A percentile compares a stretch with the other conserved stretches of the same genome.
Evolutionary conservation across 768 basidiomycete genomes (phyloP).

Genomic region (Phlebiopsis gigantea): DNA sequence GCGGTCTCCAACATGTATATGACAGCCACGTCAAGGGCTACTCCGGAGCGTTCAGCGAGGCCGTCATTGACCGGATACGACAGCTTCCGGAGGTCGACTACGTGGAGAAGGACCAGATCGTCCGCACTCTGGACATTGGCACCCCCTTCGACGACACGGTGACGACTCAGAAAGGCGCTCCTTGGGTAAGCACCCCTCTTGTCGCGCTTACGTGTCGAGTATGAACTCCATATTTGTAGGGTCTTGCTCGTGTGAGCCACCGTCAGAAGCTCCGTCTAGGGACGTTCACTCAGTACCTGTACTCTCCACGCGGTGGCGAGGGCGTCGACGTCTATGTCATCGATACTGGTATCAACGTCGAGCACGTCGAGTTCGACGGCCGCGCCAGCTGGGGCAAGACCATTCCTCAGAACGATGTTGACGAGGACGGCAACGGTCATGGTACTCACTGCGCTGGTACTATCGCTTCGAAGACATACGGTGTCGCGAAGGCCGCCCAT

Average conservation of each 20-base stretch:
- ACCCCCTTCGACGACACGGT: slow-evolving; percentile 10
- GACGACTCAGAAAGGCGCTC: slow-evolving; percentile 58
- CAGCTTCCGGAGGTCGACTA: slow-evolving; percentile 85
- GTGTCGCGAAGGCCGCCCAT: slow-evolving; percentile 92
- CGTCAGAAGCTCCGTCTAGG: slow-evolving; percentile 65
- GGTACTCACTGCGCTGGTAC: slow-evolving; percentile 95
- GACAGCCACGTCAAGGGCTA: slow-evolving; percentile 72
- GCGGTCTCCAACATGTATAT: slow-evolving; percentile 73
- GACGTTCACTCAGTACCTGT: slow-evolving; percentile 83
- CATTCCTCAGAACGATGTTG: slow-evolving; percentile 75
- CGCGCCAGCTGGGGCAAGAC: slow-evolving; percentile 94
- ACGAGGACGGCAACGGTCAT: slow-evolving; percentile 93
- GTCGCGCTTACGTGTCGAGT: not conserved
- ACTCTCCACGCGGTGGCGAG: slow-evolving; percentile 67
- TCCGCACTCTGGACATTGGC: slow-evolving; percentile 57
- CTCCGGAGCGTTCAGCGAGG: slow-evolving; percentile 69
- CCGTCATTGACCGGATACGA: slow-evolving; percentile 71
- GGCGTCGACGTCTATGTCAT: slow-evolving; percentile 91
- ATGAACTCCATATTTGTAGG: slow-evolving; percentile 43
- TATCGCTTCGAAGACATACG: slow-evolving; percentile 89
- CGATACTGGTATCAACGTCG: slow-evolving; percentile 85
- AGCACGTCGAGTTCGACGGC: slow-evolving; percentile 83
- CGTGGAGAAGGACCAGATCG: slow-evolving; percentile 91
- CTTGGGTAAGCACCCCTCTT: slow-evolving; percentile 62
- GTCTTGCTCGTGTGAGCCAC: slow-evolving; percentile 93